Conservation (phyloP, 306 rosid species). For the Canavalia ensiformis region DNA sequence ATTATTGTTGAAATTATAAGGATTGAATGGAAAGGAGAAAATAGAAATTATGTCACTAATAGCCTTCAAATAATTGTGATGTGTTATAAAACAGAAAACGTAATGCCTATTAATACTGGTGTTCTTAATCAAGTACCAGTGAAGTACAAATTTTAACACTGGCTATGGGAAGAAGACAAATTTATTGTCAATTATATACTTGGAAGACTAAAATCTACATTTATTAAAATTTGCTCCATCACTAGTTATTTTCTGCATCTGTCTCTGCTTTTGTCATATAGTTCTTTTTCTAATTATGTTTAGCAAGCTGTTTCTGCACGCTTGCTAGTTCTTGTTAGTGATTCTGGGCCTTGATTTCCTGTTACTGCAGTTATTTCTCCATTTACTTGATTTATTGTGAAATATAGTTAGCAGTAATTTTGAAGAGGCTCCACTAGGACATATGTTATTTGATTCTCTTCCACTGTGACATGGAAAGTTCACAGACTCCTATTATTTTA, state of each 20-base stretch:
- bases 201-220: not conserved
- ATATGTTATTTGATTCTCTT: slow-evolving; percentile 28
- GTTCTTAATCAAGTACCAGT: not conserved
- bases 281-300: slow-evolving; percentile 31
- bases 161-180: not conserved
- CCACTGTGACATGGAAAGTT: not conserved
- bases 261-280: slow-evolving; percentile 23
- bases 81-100: not conserved
- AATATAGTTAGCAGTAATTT: not conserved
- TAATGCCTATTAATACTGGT: not conserved
- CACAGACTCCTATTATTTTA: slow-evolving; percentile 26
- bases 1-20: not conserved
- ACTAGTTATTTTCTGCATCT: not conserved
- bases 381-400: not conserved
- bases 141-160: not conserved
- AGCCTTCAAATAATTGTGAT: not conserved
- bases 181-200: not conserved
- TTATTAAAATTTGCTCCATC: not conserved
- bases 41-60: not conserved
- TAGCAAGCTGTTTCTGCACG: slow-evolving; percentile 13
- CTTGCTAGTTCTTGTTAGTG: slow-evolving; percentile 26
- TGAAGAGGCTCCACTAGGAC: slow-evolving; percentile 6
- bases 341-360: slow-evolving; percentile 14
- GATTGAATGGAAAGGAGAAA: not conserved
- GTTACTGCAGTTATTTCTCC: slow-evolving; percentile 32